phyloP scores from a whole-genome alignment of 164 flowering plant genomes.

The Aristolochia contorta region DNA sequence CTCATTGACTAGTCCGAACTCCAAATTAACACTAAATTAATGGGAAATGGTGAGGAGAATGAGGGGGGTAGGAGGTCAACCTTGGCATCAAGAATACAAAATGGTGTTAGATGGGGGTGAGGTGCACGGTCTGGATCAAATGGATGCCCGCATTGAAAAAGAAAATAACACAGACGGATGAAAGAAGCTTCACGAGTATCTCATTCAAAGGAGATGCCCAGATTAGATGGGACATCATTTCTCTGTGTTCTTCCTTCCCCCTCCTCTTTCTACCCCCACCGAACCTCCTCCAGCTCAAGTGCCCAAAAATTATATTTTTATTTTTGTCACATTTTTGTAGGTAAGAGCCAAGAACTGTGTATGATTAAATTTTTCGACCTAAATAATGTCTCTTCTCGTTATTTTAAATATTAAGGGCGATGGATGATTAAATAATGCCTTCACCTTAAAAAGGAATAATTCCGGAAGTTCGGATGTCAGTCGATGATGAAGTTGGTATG shows the following conservation, averaged over 20 bases:
- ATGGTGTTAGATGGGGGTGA: constrained; percentile 8
- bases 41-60: neutral
- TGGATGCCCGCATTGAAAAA: neutral
- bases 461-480: too few relatives aligned
- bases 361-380: too few relatives aligned
- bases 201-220: constrained; percentile 1
- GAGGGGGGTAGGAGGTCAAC: constrained; percentile 2
- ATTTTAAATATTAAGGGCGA: too few relatives aligned
- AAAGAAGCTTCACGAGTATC: constrained; percentile 8
- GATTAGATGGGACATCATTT: constrained; percentile 4
- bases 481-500: too few relatives aligned
- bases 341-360: too few relatives aligned
- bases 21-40: neutral
- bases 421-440: too few relatives aligned
- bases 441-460: too few relatives aligned
- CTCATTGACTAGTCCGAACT: neutral
- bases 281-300: too few relatives aligned
- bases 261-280: neutral
- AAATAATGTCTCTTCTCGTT: too few relatives aligned
- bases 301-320: too few relatives aligned
- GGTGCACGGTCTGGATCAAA: constrained; percentile 10
- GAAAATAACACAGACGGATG: neutral
- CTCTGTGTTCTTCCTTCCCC: neutral
- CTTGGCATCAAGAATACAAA: constrained; percentile 3
- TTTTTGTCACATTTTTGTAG: too few relatives aligned